Evolutionary conservation across 2,329 filamentous ascomycete genomes (phyloP).

Genomic region (Epicoccum nigrum): DNA sequence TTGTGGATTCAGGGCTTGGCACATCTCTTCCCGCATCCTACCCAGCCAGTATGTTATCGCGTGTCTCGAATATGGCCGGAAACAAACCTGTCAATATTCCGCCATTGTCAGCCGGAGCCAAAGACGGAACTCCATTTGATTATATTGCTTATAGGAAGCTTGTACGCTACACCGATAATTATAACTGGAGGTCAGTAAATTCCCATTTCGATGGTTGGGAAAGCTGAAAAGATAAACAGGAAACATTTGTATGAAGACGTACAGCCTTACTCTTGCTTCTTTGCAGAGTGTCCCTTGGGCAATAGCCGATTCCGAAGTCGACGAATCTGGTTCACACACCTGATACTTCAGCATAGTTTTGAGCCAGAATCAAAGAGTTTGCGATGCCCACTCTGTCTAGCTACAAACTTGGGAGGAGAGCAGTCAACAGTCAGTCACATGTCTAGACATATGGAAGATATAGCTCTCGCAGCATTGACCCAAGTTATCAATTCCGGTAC

Average conservation of each 20-base stretch:
- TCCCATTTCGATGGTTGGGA: background rate
- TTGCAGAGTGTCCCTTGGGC: constrained; percentile 19
- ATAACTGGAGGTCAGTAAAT: background rate
- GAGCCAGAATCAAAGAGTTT: constrained; percentile 23
- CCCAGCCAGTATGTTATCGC: constrained; percentile 26
- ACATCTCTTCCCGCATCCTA: constrained; percentile 24
- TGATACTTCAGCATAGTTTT: constrained; percentile 24
- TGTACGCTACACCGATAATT: constrained; percentile 8
- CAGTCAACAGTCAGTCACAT: no score
- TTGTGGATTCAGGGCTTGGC: constrained; percentile 31
- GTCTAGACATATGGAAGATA: no score
- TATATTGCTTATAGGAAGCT: constrained; percentile 26
- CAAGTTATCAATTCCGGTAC: no score
- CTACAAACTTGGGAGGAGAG: background rate
- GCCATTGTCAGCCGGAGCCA: constrained; percentile 21
- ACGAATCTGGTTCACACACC: constrained; percentile 25
- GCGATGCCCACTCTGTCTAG: constrained; percentile 26
- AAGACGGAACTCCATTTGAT: constrained; percentile 22
- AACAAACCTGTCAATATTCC: constrained; percentile 23
- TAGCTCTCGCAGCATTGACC: no score
- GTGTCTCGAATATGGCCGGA: constrained; percentile 21
- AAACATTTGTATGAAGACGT: constrained; percentile 33
- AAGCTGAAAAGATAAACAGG: constrained; percentile 5
- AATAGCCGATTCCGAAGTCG: constrained; percentile 18
- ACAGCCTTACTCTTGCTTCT: constrained; percentile 30